Conservation (phyloP, 73 alveolate genomes). For the Tetrahymena borealis region DNA sequence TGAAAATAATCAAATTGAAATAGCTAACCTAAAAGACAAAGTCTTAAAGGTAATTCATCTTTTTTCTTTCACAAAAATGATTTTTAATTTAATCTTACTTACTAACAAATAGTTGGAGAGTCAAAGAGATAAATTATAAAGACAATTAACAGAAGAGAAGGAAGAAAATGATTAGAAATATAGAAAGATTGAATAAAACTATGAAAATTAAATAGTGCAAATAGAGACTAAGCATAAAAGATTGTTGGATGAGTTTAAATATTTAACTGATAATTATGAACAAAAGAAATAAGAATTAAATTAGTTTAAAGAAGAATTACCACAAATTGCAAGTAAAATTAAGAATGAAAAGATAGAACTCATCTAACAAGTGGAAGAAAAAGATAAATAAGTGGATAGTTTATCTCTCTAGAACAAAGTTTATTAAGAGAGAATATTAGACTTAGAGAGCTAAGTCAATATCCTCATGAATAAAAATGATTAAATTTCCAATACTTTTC, state of each 20-base stretch:
- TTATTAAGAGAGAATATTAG: neutral
- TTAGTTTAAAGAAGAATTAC: neutral
- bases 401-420: neutral
- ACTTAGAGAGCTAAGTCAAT: neutral
- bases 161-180: neutral
- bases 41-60: neutral
- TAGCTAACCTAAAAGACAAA: neutral
- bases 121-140: neutral
- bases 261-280: neutral
- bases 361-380: neutral
- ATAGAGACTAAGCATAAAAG: neutral
- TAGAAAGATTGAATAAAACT: neutral
- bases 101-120: neutral
- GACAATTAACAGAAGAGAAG: neutral
- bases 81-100: no score
- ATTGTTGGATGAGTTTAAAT: neutral
- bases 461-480: neutral
- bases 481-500: neutral
- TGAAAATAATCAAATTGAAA: neutral
- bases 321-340: neutral
- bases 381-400: neutral
- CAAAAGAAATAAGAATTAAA: neutral
- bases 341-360: neutral
- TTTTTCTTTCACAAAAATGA: no score
- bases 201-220: neutral